A percentile compares a stretch with the other conserved stretches of the same genome.
Evolutionary conservation across 805 yeast genomes (phyloP).

Genomic region (Komagataella populi): DNA sequence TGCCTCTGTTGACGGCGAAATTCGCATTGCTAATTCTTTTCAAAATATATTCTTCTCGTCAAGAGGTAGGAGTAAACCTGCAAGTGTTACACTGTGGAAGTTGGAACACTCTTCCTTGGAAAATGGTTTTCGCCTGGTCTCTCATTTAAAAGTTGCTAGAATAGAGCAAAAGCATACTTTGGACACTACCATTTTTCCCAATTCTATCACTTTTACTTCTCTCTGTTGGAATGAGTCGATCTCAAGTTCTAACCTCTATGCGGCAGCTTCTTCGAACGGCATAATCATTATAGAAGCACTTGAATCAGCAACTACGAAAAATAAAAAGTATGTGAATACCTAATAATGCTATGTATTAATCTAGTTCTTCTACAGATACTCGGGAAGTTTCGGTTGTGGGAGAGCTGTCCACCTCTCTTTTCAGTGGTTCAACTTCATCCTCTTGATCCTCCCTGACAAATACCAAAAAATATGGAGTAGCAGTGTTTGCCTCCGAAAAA

Average conservation of each 20-base stretch:
- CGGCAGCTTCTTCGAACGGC: neutral
- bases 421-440: constrained; percentile 50
- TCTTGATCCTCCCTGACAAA: constrained; percentile 57
- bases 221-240: neutral
- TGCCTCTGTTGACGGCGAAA: neutral
- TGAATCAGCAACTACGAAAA: neutral
- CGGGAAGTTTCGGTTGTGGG: neutral
- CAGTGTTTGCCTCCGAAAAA: constrained; percentile 56
- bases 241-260: neutral
- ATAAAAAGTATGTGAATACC: too few relatives aligned
- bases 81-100: neutral
- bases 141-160: neutral
- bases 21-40: neutral
- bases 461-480: constrained; percentile 89
- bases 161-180: neutral
- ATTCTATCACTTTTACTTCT: neutral
- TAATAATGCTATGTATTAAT: neutral
- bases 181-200: neutral
- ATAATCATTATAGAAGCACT: neutral
- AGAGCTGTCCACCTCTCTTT: constrained; percentile 20
- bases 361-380: neutral
- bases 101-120: neutral
- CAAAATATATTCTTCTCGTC: neutral
- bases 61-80: neutral
- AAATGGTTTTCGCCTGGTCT: neutral